These are phyloP conservation scores for Trichoderma semiorbis DNA, from an alignment of 2,329 filamentous ascomycete species.

Conservation along the genomic window DNA sequence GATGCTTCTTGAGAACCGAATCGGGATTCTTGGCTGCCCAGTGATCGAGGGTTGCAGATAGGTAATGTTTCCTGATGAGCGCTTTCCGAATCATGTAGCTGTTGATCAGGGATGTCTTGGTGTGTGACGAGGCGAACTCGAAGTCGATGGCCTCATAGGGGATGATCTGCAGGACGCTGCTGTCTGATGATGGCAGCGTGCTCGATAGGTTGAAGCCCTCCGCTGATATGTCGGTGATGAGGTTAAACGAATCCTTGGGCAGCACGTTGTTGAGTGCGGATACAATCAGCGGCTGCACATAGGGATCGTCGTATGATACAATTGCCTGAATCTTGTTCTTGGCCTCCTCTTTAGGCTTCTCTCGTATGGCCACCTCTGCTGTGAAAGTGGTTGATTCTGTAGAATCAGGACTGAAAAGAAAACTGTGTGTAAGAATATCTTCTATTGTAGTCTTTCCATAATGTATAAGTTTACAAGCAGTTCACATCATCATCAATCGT, in stretches of 20 bases:
- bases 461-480: constrained; percentile 29
- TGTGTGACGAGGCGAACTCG: constrained; percentile 62
- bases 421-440: constrained; percentile 35
- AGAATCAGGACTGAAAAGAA: constrained; percentile 27
- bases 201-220: constrained; percentile 35
- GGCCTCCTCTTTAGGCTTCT: constrained; percentile 19
- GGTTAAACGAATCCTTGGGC: constrained; percentile 49
- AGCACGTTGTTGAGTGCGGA: constrained; percentile 64
- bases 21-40: constrained; percentile 82
- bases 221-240: constrained; percentile 46
- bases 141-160: constrained; percentile 89
- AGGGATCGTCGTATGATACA: constrained; percentile 80
- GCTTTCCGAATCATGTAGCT: constrained; percentile 96
- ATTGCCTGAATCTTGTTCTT: constrained; percentile 54
- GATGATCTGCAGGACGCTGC: constrained; percentile 70
- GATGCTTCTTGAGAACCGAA: constrained; percentile 64
- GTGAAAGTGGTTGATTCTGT: neutral
- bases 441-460: constrained; percentile 28
- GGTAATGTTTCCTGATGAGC: constrained; percentile 91
- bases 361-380: constrained; percentile 23
- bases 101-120: constrained; percentile 67
- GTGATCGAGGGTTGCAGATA: constrained; percentile 76
- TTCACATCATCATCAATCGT: constrained; percentile 18
- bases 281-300: constrained; percentile 83
- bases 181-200: constrained; percentile 32